Conservation (phyloP, 148 eudicot genomes). For the Pouteria glomerata region DNA sequence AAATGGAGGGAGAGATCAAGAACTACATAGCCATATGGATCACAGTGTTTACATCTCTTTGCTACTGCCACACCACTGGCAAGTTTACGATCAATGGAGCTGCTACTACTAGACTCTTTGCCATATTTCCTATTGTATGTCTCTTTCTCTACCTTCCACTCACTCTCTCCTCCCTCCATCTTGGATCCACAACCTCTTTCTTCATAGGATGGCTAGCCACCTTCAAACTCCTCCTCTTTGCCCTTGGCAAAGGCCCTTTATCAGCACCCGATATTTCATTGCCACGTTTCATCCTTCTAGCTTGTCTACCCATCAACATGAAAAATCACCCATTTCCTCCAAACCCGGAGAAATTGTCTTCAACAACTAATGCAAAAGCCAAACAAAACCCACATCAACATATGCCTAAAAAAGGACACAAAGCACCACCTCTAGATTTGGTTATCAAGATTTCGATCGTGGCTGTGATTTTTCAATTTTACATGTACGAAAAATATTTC, state of each 20-base stretch:
- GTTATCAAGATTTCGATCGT: conserved; percentile 3
- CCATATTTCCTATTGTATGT: conserved; percentile 19
- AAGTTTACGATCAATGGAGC: too few species aligned
- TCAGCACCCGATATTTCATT: conserved; percentile 1
- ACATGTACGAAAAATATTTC: conserved; percentile 9
- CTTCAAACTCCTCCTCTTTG: conserved; percentile 30
- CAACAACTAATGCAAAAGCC: neutral
- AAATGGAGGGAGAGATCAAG: conserved; percentile 4
- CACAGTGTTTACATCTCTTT: conserved; percentile 16
- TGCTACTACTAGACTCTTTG: too few species aligned
- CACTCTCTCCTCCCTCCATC: conserved; percentile 24
- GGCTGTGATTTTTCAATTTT: neutral
- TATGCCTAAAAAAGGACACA: too few species aligned
- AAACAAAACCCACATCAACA: too few species aligned
- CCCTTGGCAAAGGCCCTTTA: conserved; percentile 28
- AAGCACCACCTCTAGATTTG: conserved; percentile 5
- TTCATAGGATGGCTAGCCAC: conserved; percentile 34
- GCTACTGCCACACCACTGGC: conserved; percentile 18
- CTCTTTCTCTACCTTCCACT: conserved; percentile 31
- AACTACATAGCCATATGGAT: conserved; percentile 28
- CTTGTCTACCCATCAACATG: conserved; percentile 30
- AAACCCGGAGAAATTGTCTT: neutral
- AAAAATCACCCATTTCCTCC: neutral
- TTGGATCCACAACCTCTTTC: conserved; percentile 23
- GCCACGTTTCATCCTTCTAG: conserved; percentile 20